Conservation (phyloP, 306 rosid species). For the Chamaecrista fasciculata region DNA sequence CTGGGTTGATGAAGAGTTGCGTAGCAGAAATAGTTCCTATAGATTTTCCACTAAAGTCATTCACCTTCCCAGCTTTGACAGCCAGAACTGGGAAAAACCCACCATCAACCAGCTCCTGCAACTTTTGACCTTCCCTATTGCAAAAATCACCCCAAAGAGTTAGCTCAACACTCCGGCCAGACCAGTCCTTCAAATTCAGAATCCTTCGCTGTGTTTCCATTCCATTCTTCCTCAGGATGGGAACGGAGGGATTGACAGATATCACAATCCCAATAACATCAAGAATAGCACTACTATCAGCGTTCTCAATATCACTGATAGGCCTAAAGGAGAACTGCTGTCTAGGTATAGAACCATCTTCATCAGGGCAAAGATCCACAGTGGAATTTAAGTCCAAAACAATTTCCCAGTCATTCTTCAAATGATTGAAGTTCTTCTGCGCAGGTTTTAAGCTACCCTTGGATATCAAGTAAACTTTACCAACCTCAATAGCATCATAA, state of each 20-base stretch:
- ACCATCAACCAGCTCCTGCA: slow-evolving; percentile 66
- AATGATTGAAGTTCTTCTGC: slow-evolving; percentile 87
- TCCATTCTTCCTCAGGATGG: slow-evolving; percentile 94
- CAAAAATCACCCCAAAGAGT: slow-evolving; percentile 98
- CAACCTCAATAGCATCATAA: slow-evolving; percentile 74
- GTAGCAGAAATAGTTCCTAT: slow-evolving; percentile 85
- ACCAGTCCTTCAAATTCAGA: slow-evolving; percentile 75
- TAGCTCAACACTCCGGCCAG: slow-evolving; percentile 77
- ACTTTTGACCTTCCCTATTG: slow-evolving; percentile 88
- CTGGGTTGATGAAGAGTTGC: slow-evolving; percentile 86
- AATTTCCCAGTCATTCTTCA: slow-evolving; percentile 97
- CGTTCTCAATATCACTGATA: slow-evolving; percentile 79
- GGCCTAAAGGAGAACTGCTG: slow-evolving; percentile 85
- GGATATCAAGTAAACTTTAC: slow-evolving; percentile 87
- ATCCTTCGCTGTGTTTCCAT: slow-evolving; percentile 94
- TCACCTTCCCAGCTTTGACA: slow-evolving; percentile 89
- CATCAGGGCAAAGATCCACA: slow-evolving; percentile 81
- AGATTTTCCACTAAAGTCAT: slow-evolving; percentile 88
- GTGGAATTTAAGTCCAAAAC: slow-evolving; percentile 72
- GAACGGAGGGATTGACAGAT: slow-evolving; percentile 79
- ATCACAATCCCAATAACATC: slow-evolving; percentile 83
- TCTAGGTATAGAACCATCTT: slow-evolving; percentile 86
- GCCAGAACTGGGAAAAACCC: slow-evolving; percentile 77
- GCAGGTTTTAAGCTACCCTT: slow-evolving; percentile 95
- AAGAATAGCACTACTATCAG: slow-evolving; percentile 69